Percentiles rank a stretch among this genome's conserved stretches.
Conservation (phyloP, 2,329 filamentous ascomycete species). For the Neofusicoccum sp. region DNA sequence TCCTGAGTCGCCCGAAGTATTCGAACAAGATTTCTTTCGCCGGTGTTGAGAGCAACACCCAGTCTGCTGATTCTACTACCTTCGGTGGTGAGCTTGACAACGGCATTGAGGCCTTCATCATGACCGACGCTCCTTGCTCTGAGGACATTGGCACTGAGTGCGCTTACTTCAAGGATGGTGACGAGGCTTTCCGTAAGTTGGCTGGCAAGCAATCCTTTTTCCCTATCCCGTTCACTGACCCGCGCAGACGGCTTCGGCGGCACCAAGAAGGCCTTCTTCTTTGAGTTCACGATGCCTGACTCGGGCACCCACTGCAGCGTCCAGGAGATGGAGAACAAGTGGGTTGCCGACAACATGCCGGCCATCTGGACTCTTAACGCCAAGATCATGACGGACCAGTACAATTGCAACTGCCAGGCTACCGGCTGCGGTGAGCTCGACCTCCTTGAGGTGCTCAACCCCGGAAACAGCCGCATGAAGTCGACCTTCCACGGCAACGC, state of each 20-base stretch:
- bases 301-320: conserved; percentile 50
- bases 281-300: conserved; percentile 71
- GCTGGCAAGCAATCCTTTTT: no score
- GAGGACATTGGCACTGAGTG: conserved; percentile 17
- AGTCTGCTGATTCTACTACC: conserved; percentile 48
- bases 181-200: conserved; percentile 18
- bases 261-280: conserved; percentile 68
- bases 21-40: conserved; percentile 4
- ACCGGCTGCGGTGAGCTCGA: conserved; percentile 73
- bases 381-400: conserved; percentile 68
- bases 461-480: conserved; percentile 65
- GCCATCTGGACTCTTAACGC: conserved; percentile 76
- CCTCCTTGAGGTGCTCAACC: conserved; percentile 67
- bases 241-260: conserved; percentile 66
- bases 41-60: conserved; percentile 42
- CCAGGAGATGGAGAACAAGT: conserved; percentile 33
- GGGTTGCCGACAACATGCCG: conserved; percentile 43
- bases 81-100: conserved; percentile 47
- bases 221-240: neutral
- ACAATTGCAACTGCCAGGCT: conserved; percentile 73
- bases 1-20: neutral
- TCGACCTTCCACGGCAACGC: conserved; percentile 62
- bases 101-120: conserved; percentile 36
- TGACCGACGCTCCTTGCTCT: conserved; percentile 43
- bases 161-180: conserved; percentile 16